Base-by-base conservation (phyloP, 345 rosid species). In the Tarenaya hassleriana region DNA sequence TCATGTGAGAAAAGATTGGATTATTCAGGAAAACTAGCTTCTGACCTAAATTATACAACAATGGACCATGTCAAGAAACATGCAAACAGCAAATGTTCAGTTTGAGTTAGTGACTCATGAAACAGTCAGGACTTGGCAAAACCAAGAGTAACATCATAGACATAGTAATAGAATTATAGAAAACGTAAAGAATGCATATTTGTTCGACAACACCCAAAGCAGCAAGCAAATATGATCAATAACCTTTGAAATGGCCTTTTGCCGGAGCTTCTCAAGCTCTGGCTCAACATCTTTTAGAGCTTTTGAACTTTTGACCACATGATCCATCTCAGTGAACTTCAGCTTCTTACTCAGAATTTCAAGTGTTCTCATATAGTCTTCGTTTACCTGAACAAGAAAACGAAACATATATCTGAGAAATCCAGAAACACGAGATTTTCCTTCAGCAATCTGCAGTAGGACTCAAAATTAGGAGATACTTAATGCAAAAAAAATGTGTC, bases 251-350 rank as follows among this genome's bases (percentile, higher is more conserved):
- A 92, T 84, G 50, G 97, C 95, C 73, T 85, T 92, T 65, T 88
- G 96, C 60, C 97, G 73, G 27, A 92, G 87, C 75, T 85, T 88
- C 73, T 88, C 97, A 55, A 92, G 97, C 76, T 92, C 98, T 14
- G 95, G 98, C 48, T 85, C 88, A 59, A 92, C 96, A 69, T 92
- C 98, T 74, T 83, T 92, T 38, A 92, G 77, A 38, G 97, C 95
- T 73, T 85, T 88, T 44, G 98, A 81, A 52, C 76, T 73, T 69
- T 77, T 92, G 42, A 82, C 84, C 72, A 77, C 77, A 15, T 70
- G 71, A 77, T 92, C 97, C 55, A 62, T 81, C 61, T 81, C 88
- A 55, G 78, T 77, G 61, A 76, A 86, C 75, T 85, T 88, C 71
- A 92, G 71, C 75, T 92, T 92, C 83, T 81, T 83, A 78, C 97